Percentiles rank a stretch among this genome's conserved stretches.
These are phyloP conservation scores for Pseudohyphozyma bogoriensis DNA, from an alignment of 768 basidiomycete genomes.

Conservation along the genomic window DNA sequence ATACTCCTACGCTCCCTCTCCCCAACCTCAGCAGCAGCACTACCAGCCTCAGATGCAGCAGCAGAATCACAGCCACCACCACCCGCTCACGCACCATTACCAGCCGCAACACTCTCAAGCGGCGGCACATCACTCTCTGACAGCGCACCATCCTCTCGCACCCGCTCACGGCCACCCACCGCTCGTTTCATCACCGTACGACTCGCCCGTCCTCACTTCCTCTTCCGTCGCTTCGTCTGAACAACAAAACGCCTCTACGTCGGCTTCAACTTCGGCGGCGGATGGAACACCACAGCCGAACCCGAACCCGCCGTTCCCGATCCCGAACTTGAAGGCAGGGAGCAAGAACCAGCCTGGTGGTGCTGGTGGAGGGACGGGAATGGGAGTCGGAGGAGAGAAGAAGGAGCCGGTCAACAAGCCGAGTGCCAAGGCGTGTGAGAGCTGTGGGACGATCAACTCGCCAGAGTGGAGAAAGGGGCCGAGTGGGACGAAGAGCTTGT, in stretches of 20 bases:
- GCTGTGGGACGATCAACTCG: constrained; percentile 18
- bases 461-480: constrained; percentile 33
- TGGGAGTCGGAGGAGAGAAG: neutral
- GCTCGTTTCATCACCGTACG: neutral
- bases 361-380: neutral
- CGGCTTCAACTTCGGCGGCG: too few relatives aligned
- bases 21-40: neutral
- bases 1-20: neutral
- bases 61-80: too few relatives aligned
- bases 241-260: too few relatives aligned
- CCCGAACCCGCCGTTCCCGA: neutral
- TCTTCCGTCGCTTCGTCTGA: too few relatives aligned
- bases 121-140: too few relatives aligned
- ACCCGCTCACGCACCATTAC: too few relatives aligned
- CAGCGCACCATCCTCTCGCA: too few relatives aligned
- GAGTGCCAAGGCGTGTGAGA: neutral
- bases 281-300: neutral
- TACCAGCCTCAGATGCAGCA: neutral
- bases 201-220: neutral
- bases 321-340: neutral
- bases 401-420: neutral
- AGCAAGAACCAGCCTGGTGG: neutral
- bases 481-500: constrained; percentile 23
- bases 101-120: too few relatives aligned
- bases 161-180: too few relatives aligned